Base-by-base conservation (phyloP, 306 rosid species). In the Acmispon strigosus region DNA sequence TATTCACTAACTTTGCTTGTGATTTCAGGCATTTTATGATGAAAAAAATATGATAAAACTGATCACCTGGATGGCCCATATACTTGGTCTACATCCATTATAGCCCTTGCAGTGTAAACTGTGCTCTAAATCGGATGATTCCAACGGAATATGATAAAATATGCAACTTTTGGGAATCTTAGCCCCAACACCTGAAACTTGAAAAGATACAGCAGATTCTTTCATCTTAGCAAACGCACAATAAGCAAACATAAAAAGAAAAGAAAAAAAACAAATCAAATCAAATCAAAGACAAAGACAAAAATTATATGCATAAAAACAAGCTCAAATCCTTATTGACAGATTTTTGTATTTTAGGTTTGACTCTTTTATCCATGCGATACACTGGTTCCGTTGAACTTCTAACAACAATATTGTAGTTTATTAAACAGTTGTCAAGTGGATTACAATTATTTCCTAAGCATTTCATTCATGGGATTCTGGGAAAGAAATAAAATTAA, bases 31-130 rank as follows among this genome's bases (percentile, higher is more conserved):
- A 42, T 47, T 50, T 62, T 62, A 54, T 51, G 56, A 62, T 42
- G 14, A 64, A 36, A 18, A 54, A 16, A 29, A 29, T 20, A 5
- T 42, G 65, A 55, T 24, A 42, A 27, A 43, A 24, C 34, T 49
- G 22, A 53, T 62, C 66, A 91, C 96, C 92, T 88, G 97, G 48
- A 88, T 72, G 54, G 73, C 80, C 97, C 97, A 91, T 22, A 86
- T 56, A 70, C 97, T 86, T 13, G 97, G 89, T 54, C 69, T 90
- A 59, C 62, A 84, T 14, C 92, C 92, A 34, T 78, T 79, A 64
- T 83, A 91, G 22, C 97, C 96, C 66, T 81, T 83, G 1, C 57
- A 78, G 37, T 69, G 68, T 54, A 91, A 76, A 72, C 62, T 72
- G 66, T 78, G 76, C 52, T 69, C 73, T 65, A 83, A 10, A 29